Evolutionary conservation across 1,284 basidiomycete genomes (phyloP), one percentile per base, ranked within the genome.

Genomic region (Ganoderma boninense): DNA sequence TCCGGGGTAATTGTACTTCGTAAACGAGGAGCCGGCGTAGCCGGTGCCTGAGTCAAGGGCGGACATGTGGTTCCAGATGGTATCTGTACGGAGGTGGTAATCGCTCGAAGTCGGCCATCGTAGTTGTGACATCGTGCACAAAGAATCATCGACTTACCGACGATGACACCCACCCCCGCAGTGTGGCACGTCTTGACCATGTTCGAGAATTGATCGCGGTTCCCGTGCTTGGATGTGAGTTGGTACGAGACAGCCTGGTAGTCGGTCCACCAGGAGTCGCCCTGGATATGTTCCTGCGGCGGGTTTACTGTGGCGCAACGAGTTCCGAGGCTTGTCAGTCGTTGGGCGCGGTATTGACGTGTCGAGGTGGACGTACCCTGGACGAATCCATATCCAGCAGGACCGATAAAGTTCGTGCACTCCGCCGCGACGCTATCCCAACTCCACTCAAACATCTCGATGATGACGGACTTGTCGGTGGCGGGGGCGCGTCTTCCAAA

Each of bases 181-280:
- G 80, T 77, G 76, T 90, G 89, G 76, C 90, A 92, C 0, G 87
- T 82, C 1, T 74, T 74, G 61, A 90, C 81, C 90, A 91, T 92
- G 74, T 86, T 88, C 52, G 74, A 80, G 75, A 86, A 90, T 71
- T 89, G 87, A 0, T 78, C 65, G 16, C 87, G 83, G 72, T 86
- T 82, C 4, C 89, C 90, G 4, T 87, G 87, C 77, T 91, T 91
- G 2, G 87, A 89, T 0, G 84, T 87, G 64, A 91, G 76, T 42
- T 70, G 89, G 75, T 90, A 91, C 0, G 89, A 90, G 1, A 91
- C 89, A 8, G 89, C 88, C 73, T 92, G 90, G 75, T 92, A 91
- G 76, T 91, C 89, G 0, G 90, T 91, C 90, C 89, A 91, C 90
- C 90, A 91, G 75, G 89, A 83, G 7, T 79, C 35, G 13, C 89